phyloP scores from a whole-genome alignment of 2,329 filamentous ascomycete genomes.

The Arachnomyces sp. region DNA sequence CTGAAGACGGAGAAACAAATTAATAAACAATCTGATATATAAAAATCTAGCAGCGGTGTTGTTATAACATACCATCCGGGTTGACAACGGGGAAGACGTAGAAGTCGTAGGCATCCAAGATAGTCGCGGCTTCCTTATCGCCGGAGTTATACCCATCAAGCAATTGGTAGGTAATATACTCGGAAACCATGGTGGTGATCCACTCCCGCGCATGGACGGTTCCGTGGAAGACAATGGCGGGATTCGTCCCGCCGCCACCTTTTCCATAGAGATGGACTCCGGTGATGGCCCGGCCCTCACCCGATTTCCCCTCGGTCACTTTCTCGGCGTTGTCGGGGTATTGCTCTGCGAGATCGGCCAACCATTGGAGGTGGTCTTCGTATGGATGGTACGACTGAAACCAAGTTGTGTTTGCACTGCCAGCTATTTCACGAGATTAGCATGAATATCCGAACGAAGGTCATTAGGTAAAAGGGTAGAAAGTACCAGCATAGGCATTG shows the following conservation, averaged over 20 bases:
- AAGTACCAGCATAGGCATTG: slow-evolving; percentile 20
- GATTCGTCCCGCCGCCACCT: slow-evolving; percentile 38
- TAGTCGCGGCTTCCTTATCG: slow-evolving; percentile 31
- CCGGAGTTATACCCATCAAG: slow-evolving; percentile 38
- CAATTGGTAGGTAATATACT: slow-evolving; percentile 48
- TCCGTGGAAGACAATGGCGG: slow-evolving; percentile 50
- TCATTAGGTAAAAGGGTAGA: slow-evolving; percentile 30
- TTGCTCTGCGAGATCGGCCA: slow-evolving; percentile 39
- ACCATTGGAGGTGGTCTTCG: slow-evolving; percentile 45
- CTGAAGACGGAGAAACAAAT: slow-evolving; percentile 28
- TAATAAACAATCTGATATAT: no score
- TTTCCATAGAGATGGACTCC: slow-evolving; percentile 49
- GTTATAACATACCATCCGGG: slow-evolving; percentile 44
- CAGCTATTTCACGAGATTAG: slow-evolving; percentile 8
- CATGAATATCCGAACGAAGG: slow-evolving; percentile 2
- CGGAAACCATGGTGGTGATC: slow-evolving; percentile 49
- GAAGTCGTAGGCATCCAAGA: slow-evolving; percentile 58
- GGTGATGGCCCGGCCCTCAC: slow-evolving; percentile 37
- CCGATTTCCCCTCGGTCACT: slow-evolving; percentile 43
- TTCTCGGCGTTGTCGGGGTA: slow-evolving; percentile 44
- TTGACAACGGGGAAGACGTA: slow-evolving; percentile 59
- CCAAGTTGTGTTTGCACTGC: slow-evolving; percentile 35
- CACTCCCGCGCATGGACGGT: slow-evolving; percentile 56
- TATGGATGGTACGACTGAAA: slow-evolving; percentile 50
- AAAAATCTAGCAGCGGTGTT: no score